A percentile compares a stretch with the other conserved stretches of the same genome.
These are phyloP conservation scores for Elsinoe arachidis DNA, from an alignment of 2,329 filamentous ascomycete genomes.

Conservation along the genomic window DNA sequence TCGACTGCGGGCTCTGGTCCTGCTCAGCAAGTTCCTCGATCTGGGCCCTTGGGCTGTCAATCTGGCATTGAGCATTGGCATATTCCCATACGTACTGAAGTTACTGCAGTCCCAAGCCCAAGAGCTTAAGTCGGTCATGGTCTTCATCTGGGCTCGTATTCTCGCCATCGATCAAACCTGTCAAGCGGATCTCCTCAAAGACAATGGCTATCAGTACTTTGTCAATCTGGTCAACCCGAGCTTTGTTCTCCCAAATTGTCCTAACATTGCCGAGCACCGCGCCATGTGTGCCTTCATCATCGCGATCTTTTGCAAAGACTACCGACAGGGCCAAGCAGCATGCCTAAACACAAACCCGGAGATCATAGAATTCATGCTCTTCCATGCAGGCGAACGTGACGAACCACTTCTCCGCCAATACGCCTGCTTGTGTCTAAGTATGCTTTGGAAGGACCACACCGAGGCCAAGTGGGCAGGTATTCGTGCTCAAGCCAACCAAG, in stretches of 20 bases:
- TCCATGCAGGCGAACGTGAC: constrained; percentile 73
- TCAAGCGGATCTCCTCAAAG: constrained; percentile 88
- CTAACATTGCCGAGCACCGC: constrained; percentile 83
- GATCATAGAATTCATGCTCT: constrained; percentile 78
- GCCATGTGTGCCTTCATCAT: constrained; percentile 99
- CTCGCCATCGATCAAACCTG: constrained; percentile 91
- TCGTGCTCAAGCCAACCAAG: constrained; percentile 71
- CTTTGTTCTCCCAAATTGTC: constrained; percentile 57
- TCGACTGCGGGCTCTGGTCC: constrained; percentile 76
- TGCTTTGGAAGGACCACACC: constrained; percentile 82
- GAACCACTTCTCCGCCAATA: constrained; percentile 88
- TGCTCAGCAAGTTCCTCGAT: constrained; percentile 88
- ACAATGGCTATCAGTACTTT: constrained; percentile 96
- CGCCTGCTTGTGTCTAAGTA: constrained; percentile 90
- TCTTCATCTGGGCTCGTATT: constrained; percentile 97
- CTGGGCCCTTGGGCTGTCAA: constrained; percentile 98
- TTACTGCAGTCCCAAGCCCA: constrained; percentile 87
- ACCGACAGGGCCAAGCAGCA: constrained; percentile 82
- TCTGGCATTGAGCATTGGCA: constrained; percentile 90
- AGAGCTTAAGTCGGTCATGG: constrained; percentile 96
- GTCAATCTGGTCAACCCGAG: constrained; percentile 77
- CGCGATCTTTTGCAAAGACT: constrained; percentile 92
- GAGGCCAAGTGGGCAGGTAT: constrained; percentile 97
- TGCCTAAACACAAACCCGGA: constrained; percentile 82
- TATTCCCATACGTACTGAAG: constrained; percentile 98